Evolutionary conservation across 106 monocot species (phyloP), one percentile per base, ranked within the genome.

Genomic region (Gastrodia elata): DNA sequence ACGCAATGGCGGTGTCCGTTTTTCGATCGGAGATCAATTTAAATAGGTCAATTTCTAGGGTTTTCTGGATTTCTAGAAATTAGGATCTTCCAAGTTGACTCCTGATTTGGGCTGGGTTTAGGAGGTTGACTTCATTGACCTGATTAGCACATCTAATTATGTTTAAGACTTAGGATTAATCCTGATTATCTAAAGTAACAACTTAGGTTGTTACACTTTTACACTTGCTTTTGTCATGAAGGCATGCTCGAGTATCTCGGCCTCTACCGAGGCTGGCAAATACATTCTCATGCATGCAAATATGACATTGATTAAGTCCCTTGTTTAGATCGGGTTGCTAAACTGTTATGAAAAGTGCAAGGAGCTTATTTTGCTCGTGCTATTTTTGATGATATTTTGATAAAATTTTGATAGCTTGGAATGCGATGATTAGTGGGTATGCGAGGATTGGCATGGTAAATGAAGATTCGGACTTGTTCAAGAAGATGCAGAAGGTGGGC

Each of bases 381-480:
- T 20, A 76, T 92, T 9, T 96, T 96, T 36, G 86, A 92, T 73
- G 92, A 77, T 27, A 86, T 85, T 52, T 76, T 9, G 82, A 84
- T 6, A 96, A 70, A 87, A 92, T 89, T 86, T 79, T 89, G 79
- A 43, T 92, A 13, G 84, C 81, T 9, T 89, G 91, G 95, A 96
- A 89, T 57, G 82, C 87, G 27, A 91, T 96, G 91, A 96, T 96
- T 32, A 77, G 87, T 65, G 91, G 92, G 69, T 96, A 89, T 59
- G 75, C 91, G 8, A 87, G 89, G 67, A 68, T 89, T 37, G 91
- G 91, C 34, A 71, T 85, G 82, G 89, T 85, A 16, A 87, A 92
- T 59, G 89, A 92, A 74, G 83, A 87, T 10, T 52, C 92, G 68
- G 85, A 39, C 2, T 37, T 96, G 78, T 96, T 96, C 68, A 77